Conservation (phyloP, 2,329 filamentous ascomycete genomes). For the Trichoderma simmonsii region DNA sequence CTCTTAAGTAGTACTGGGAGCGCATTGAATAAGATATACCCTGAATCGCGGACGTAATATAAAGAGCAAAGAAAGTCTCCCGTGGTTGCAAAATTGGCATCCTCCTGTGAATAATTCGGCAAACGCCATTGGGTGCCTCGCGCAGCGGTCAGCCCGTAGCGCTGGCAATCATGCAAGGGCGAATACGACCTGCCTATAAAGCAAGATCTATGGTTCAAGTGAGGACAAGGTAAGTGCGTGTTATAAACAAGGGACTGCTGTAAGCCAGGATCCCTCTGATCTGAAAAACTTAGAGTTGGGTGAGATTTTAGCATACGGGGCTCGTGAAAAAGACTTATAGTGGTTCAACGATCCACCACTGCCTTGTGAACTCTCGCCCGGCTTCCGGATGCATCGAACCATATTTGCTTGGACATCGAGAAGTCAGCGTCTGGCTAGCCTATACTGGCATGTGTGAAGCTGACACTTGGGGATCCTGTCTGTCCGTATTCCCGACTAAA, state of each 20-base stretch:
- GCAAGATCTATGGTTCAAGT: background rate
- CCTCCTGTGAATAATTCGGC: background rate
- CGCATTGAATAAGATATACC: background rate
- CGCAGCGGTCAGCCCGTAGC: background rate
- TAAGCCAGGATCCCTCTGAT: background rate
- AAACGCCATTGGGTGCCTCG: background rate
- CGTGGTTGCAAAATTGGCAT: background rate
- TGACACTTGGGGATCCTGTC: background rate
- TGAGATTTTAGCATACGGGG: constrained; percentile 10
- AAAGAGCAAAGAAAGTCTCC: no score
- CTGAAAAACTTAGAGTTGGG: background rate
- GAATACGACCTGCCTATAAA: constrained; percentile 9
- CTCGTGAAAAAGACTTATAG: background rate
- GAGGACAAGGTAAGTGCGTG: background rate
- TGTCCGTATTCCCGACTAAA: no score
- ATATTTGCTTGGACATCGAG: background rate
- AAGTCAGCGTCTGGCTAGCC: background rate
- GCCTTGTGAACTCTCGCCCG: background rate
- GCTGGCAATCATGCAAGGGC: background rate
- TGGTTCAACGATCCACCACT: background rate
- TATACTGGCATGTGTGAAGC: background rate
- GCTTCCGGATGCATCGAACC: background rate
- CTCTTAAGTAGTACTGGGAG: background rate
- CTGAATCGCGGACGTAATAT: background rate
- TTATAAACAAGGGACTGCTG: background rate